Base-by-base conservation (phyloP, 2,329 filamentous ascomycete species). In the Trichoderma koningii region DNA sequence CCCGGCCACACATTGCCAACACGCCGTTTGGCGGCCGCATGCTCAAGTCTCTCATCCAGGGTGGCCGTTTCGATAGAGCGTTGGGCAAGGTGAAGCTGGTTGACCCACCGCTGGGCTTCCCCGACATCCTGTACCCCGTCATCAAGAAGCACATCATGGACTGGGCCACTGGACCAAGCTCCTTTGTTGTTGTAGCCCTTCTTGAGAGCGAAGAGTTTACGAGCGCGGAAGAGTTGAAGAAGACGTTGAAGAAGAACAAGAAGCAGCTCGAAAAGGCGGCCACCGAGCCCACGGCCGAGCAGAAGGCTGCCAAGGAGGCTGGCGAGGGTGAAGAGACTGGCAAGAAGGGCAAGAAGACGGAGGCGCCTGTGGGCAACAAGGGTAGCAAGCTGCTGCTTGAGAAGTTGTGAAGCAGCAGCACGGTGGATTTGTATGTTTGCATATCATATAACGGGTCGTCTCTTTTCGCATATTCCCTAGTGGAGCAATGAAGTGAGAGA, bases 41-140 rank as follows among this genome's bases (percentile, higher is more conserved):
- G 88, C 84, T 98, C 72, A 97, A 97, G 80, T 90, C 90, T 0
- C 85, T 99, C 7, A 93, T 97, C 26, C 89, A 92, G 63, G 95
- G 95, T 48, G 95, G 96, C 28, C 88, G 87, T 65, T 99, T 91
- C 74, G 92, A 98, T 77, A 86, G 87, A 67, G 83, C 83, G 50
- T 83, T 86, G 2, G 92, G 92, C 77, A 87, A 83, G 64, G 78
- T 95, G 51, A 84, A 90, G 71, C 85, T 87, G 23, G 83, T 90
- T 2, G 87, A 93, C 55, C 92, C 93, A 17, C 84, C 91, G 7
- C 82, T 98, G 64, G 84, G 88, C 56, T 99, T 99, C 75, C 87
- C 91, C 66, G 85, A 90, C 69, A 80, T 90, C 55, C 82, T 99
- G n/a, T 98, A 94, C 75, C 87, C 89, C 6, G 81, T 90, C 67